A percentile compares a stretch with the other conserved stretches of the same genome.
Conservation (phyloP, 352 stramenopile genomes). For the Globisporangium echinulatum region DNA sequence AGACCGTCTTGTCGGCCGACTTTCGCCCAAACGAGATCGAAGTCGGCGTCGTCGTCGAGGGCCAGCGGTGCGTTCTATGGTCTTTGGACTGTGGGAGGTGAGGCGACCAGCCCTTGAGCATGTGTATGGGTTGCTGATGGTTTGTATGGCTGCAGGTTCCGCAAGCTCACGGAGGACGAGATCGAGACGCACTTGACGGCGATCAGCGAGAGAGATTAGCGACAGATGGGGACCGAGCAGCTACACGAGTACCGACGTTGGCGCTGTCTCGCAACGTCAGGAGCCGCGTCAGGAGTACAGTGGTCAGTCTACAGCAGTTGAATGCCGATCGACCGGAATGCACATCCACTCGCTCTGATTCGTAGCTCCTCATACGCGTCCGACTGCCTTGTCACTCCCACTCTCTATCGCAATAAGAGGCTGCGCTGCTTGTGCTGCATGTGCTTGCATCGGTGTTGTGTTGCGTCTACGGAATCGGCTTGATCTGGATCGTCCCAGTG, state of each 20-base stretch:
- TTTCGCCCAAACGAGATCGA: constrained; percentile 97
- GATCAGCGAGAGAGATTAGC: constrained; percentile 93
- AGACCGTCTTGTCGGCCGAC: constrained; percentile 96
- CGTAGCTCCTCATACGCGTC: no score
- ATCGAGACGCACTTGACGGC: constrained; percentile 97
- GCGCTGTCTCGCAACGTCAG: no score
- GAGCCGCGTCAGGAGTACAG: no score
- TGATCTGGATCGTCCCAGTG: constrained; percentile 57
- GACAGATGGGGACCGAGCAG: neutral
- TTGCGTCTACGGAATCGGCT: constrained; percentile 83
- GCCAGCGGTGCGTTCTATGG: constrained; percentile 49
- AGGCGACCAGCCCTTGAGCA: constrained; percentile 15
- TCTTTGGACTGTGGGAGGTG: neutral
- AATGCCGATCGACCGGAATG: no score
- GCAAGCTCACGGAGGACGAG: constrained; percentile 93
- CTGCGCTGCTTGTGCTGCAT: neutral
- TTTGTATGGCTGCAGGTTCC: constrained; percentile 58
- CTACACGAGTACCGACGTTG: neutral
- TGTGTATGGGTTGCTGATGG: constrained; percentile 21
- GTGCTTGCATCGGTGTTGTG: neutral
- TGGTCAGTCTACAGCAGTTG: no score
- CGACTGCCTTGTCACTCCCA: no score
- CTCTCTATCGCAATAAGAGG: no score
- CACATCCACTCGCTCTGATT: no score
- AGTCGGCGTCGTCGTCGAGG: constrained; percentile 63